phyloP scores from a whole-genome alignment of 2,329 filamentous ascomycete genomes.

The Sporothrix dimorphospora region DNA sequence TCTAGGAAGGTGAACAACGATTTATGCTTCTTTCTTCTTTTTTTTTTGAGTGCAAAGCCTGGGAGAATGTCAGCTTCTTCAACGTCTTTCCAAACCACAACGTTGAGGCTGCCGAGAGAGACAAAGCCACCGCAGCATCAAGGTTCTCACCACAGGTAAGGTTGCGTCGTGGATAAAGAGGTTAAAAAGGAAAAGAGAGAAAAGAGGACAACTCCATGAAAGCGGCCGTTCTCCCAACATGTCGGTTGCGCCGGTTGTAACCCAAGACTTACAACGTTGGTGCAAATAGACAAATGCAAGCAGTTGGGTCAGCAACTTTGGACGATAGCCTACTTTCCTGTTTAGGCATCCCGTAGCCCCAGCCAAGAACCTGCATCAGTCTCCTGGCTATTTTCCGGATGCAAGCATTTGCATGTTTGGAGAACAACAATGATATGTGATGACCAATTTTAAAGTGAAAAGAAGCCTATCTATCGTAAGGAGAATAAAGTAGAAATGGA shows the following conservation, averaged over 20 bases:
- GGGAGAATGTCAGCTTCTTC: no score
- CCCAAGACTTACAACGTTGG: neutral
- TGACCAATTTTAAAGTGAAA: neutral
- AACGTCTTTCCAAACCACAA: no score
- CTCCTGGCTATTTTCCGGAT: neutral
- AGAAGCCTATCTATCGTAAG: neutral
- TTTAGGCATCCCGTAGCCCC: neutral
- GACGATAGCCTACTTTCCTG: neutral
- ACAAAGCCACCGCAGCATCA: neutral
- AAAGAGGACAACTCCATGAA: neutral
- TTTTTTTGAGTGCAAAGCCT: neutral
- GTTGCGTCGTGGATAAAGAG: neutral
- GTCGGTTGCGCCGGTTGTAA: slow-evolving; percentile 10
- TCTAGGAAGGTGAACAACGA: neutral
- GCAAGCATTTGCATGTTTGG: neutral
- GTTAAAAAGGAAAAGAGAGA: neutral
- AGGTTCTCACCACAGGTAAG: neutral
- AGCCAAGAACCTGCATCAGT: neutral
- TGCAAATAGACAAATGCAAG: neutral
- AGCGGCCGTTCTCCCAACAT: neutral
- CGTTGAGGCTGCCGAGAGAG: neutral
- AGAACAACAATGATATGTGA: neutral
- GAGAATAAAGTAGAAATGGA: neutral
- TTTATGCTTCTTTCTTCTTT: neutral
- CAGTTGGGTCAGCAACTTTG: neutral